A percentile compares a stretch with the other conserved stretches of the same genome.
Evolutionary conservation across 2,329 filamentous ascomycete species (phyloP).

Genomic region (Hypoxylon sp.): DNA sequence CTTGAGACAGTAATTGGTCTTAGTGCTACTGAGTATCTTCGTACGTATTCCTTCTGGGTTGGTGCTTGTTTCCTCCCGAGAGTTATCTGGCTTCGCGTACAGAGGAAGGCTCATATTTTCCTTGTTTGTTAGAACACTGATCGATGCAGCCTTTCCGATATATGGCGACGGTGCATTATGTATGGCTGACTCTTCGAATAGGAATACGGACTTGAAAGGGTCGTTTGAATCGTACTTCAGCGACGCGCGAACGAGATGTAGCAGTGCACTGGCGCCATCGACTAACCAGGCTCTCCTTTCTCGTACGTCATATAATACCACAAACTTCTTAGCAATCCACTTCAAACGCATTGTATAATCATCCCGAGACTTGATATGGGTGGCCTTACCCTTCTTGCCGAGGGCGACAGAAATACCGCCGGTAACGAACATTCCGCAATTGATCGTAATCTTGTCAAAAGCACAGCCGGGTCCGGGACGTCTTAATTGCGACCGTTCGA

Average conservation of each 20-base stretch:
- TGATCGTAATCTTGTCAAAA: slow-evolving; percentile 38
- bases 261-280: slow-evolving; percentile 46
- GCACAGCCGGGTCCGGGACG: background rate
- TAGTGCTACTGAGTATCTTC: background rate
- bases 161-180: background rate
- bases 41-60: background rate
- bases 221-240: slow-evolving; percentile 27
- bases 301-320: slow-evolving; percentile 45
- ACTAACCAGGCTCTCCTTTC: slow-evolving; percentile 47
- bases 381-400: background rate
- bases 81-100: background rate
- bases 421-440: slow-evolving; percentile 35
- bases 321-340: slow-evolving; percentile 41
- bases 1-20: slow-evolving; percentile 31
- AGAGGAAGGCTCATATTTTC: slow-evolving; percentile 1
- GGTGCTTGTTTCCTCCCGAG: background rate
- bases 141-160: slow-evolving; percentile 2
- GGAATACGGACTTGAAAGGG: slow-evolving; percentile 9
- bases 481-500: background rate
- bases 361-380: slow-evolving; percentile 1
- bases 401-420: slow-evolving; percentile 30
- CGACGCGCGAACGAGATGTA: slow-evolving; percentile 47
- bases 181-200: background rate
- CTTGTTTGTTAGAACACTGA: slow-evolving; percentile 6
- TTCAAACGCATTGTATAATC: slow-evolving; percentile 38